A percentile compares a stretch with the other conserved stretches of the same genome.
These are phyloP conservation scores for Xylariaceae sp. DNA, from an alignment of 2,329 filamentous ascomycete genomes.

Conservation along the genomic window DNA sequence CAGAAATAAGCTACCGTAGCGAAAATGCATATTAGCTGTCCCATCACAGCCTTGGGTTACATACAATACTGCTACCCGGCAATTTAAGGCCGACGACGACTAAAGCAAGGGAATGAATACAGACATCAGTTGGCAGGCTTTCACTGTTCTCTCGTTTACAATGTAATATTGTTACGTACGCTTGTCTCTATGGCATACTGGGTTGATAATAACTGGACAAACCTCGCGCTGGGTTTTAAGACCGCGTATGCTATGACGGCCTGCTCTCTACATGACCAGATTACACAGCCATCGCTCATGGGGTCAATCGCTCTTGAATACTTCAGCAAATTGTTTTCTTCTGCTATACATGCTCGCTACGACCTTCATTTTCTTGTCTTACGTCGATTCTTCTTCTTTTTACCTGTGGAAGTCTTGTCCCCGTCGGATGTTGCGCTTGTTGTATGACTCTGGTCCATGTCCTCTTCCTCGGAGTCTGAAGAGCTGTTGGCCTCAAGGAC, in stretches of 20 bases:
- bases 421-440: constrained; percentile 22
- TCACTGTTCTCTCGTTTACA: no score
- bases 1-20: no score
- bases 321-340: neutral
- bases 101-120: no score
- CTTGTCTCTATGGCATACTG: no score
- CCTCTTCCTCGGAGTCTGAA: constrained; percentile 44
- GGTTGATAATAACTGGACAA: no score
- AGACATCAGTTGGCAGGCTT: no score
- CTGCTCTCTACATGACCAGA: neutral
- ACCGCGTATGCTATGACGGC: neutral
- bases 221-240: neutral
- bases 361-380: constrained; percentile 46
- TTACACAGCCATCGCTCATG: neutral
- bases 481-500: constrained; percentile 71
- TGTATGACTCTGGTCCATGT: neutral
- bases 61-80: no score
- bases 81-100: no score
- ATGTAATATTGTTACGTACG: no score
- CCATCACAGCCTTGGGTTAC: no score
- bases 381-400: constrained; percentile 24
- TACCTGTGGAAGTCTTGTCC: constrained; percentile 19
- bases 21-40: no score
- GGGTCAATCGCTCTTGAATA: neutral
- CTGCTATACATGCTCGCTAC: neutral